These are phyloP conservation scores for Flaveria ramosissima DNA, from an alignment of 129 eudicot species.

Conservation along the genomic window DNA sequence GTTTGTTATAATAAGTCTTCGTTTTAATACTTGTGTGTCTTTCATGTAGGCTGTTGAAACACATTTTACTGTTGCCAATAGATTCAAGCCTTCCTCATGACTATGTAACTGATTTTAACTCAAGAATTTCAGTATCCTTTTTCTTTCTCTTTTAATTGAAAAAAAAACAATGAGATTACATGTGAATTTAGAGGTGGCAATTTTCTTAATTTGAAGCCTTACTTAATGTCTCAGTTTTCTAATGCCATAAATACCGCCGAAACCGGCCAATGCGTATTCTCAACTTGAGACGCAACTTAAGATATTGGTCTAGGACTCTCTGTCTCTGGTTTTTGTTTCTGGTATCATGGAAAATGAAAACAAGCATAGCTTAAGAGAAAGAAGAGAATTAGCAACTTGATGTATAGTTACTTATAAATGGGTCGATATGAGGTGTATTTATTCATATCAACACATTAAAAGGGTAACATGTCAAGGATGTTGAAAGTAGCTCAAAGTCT, in stretches of 20 bases:
- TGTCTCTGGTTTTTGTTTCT: no score
- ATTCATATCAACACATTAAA: not conserved
- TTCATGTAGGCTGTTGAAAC: slow-evolving; percentile 62
- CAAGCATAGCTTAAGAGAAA: no score
- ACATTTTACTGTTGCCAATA: slow-evolving; percentile 66
- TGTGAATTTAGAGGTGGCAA: not conserved
- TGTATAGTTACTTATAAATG: not conserved
- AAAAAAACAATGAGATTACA: not conserved
- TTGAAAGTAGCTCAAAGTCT: not conserved
- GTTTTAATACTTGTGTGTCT: slow-evolving; percentile 12
- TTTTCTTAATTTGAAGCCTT: not conserved
- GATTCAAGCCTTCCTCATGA: slow-evolving; percentile 72
- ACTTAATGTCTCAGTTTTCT: no score
- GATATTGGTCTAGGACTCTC: no score
- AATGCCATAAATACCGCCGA: no score
- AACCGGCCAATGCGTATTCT: no score
- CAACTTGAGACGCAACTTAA: no score
- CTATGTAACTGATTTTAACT: slow-evolving; percentile 58
- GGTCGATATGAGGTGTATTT: not conserved
- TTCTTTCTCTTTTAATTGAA: not conserved
- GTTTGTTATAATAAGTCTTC: slow-evolving; percentile 13
- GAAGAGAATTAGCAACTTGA: no score
- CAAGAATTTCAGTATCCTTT: slow-evolving; percentile 80
- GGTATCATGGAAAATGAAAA: no score
- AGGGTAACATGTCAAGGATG: not conserved